These are phyloP conservation scores for Podospora pseudoanserina DNA, from an alignment of 495 filamentous ascomycete genomes.

Conservation along the genomic window DNA sequence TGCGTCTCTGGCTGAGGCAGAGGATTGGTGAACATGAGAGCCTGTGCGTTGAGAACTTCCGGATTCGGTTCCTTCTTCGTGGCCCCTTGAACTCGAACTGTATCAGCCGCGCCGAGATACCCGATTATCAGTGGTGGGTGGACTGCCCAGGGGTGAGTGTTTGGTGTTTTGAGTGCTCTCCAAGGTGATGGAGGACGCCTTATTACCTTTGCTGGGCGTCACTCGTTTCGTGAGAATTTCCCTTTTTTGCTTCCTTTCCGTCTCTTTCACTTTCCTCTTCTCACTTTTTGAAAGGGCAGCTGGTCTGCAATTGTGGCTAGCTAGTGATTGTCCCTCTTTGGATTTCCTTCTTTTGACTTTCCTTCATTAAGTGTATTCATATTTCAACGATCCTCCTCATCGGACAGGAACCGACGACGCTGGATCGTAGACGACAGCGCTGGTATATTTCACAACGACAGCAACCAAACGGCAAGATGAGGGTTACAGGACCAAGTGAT, in stretches of 20 bases:
- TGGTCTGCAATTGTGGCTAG: slow-evolving; percentile 19
- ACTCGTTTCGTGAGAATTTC: slow-evolving; percentile 8
- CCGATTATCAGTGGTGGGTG: background rate
- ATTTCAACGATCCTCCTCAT: background rate
- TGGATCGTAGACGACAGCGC: background rate
- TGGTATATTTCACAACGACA: background rate
- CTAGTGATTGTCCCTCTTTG: slow-evolving; percentile 5
- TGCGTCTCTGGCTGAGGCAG: background rate
- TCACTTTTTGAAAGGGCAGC: slow-evolving; percentile 17
- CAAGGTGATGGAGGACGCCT: background rate
- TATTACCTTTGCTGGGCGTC: slow-evolving; percentile 11
- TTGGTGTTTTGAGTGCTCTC: background rate
- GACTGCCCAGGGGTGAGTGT: slow-evolving; percentile 1
- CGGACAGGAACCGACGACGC: slow-evolving; percentile 16
- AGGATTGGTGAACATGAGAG: background rate
- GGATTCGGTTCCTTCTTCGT: background rate
- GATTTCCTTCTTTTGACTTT: background rate
- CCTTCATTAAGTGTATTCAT: slow-evolving; percentile 5
- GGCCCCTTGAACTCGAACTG: background rate
- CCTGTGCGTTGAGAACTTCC: background rate
- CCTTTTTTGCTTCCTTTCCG: slow-evolving; percentile 6
- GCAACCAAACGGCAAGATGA: slow-evolving; percentile 9
- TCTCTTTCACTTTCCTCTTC: background rate
- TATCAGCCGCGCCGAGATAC: slow-evolving; percentile 6
- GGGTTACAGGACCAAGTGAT: slow-evolving; percentile 15